Evolutionary conservation across 73 alveolate genomes (phyloP).

Genomic region (Paramecium octaurelia): DNA sequence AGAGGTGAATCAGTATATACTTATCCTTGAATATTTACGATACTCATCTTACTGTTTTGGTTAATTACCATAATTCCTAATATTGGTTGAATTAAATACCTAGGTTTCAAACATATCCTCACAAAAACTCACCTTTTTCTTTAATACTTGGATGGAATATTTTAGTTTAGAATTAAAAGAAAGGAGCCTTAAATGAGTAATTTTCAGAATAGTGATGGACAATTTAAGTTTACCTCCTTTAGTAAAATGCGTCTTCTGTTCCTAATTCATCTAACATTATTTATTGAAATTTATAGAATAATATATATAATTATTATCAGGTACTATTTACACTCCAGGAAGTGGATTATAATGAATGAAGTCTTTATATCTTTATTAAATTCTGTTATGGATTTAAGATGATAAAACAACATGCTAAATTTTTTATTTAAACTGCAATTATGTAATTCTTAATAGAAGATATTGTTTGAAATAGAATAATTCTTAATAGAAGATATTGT

Average conservation of each 20-base stretch:
- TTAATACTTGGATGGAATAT: slow-evolving; percentile 68
- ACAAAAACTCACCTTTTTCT: slow-evolving; percentile 56
- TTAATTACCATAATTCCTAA: slow-evolving; percentile 60
- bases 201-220: slow-evolving; percentile 43
- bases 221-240: slow-evolving; percentile 63
- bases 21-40: slow-evolving; percentile 25
- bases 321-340: background rate
- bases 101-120: slow-evolving; percentile 37
- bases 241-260: slow-evolving; percentile 62
- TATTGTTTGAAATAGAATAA: background rate
- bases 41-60: slow-evolving; percentile 33
- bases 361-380: slow-evolving; percentile 20
- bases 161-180: slow-evolving; percentile 43
- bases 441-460: background rate
- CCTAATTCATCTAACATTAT: slow-evolving; percentile 52
- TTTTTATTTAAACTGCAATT: background rate
- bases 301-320: background rate
- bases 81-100: background rate
- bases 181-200: slow-evolving; percentile 69
- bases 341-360: background rate
- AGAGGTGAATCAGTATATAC: slow-evolving; percentile 36
- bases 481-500: background rate
- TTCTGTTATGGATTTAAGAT: slow-evolving; percentile 43
- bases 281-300: background rate
- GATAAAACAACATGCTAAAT: background rate